Evolutionary conservation across 2,329 filamentous ascomycete species (phyloP).

Genomic region (Botrytis tulipae): DNA sequence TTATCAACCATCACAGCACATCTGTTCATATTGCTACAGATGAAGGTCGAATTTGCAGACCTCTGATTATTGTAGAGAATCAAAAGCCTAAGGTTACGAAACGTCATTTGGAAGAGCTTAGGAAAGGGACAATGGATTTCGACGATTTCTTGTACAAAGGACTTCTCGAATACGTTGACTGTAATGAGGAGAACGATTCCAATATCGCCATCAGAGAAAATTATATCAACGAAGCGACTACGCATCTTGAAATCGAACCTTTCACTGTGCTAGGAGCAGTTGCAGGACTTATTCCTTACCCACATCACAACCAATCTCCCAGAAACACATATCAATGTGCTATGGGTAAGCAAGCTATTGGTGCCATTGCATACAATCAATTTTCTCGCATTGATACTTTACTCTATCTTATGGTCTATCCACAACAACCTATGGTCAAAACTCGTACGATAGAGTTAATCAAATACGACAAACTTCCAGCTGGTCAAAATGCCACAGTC

Average conservation of each 20-base stretch:
- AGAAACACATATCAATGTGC: constrained; percentile 99
- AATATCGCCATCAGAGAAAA: constrained; percentile 88
- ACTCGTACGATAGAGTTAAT: constrained; percentile 95
- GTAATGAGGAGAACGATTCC: constrained; percentile 97
- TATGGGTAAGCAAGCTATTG: constrained; percentile 99
- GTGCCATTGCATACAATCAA: constrained; percentile 96
- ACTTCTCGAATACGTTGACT: constrained; percentile 92
- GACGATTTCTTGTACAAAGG: constrained; percentile 91
- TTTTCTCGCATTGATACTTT: constrained; percentile 96
- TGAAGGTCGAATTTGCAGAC: constrained; percentile 93
- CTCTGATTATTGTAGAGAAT: constrained; percentile 92
- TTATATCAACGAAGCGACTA: constrained; percentile 78
- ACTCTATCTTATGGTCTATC: constrained; percentile 95
- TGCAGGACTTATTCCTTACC: constrained; percentile 93
- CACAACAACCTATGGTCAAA: constrained; percentile 95
- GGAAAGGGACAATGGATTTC: constrained; percentile 81
- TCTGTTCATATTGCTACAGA: constrained; percentile 96
- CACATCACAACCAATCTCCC: constrained; percentile 97
- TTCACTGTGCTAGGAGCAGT: constrained; percentile 96
- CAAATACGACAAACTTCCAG: constrained; percentile 95
- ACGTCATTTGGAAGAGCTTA: constrained; percentile 75
- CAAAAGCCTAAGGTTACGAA: constrained; percentile 76
- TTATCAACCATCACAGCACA: constrained; percentile 88
- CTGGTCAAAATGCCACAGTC: constrained; percentile 94
- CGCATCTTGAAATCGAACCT: constrained; percentile 95